Percentiles rank a stretch among this genome's conserved stretches.
These are phyloP conservation scores for Mycena rebaudengoi DNA, from an alignment of 768 basidiomycete genomes.

Conservation along the genomic window DNA sequence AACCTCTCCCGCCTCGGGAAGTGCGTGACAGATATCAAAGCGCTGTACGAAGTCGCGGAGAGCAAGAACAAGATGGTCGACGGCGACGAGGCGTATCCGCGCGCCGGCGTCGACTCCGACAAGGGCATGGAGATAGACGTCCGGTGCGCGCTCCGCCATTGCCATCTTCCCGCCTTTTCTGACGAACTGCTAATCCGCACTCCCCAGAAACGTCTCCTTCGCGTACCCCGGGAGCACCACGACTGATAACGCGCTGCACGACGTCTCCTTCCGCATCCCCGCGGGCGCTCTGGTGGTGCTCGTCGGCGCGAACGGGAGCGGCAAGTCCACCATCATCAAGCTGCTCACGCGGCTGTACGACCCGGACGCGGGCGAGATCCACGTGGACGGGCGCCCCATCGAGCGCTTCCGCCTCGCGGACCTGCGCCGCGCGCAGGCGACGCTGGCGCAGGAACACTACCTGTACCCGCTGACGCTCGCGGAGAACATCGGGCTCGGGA, in stretches of 20 bases:
- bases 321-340: constrained; percentile 44
- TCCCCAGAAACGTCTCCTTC: constrained; percentile 46
- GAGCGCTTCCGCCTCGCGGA: constrained; percentile 35
- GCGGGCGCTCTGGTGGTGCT: constrained; percentile 42
- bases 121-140: constrained; percentile 29
- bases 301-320: constrained; percentile 46
- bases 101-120: constrained; percentile 9
- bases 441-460: constrained; percentile 46
- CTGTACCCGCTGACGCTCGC: constrained; percentile 43
- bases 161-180: no score
- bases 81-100: constrained; percentile 34
- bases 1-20: constrained; percentile 16
- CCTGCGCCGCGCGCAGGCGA: constrained; percentile 40
- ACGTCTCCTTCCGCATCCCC: constrained; percentile 38
- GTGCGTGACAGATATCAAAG: constrained; percentile 29
- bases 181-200: not conserved
- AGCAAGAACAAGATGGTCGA: constrained; percentile 35
- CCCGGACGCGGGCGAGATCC: constrained; percentile 36
- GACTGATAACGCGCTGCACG: constrained; percentile 22
- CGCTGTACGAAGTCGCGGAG: constrained; percentile 31
- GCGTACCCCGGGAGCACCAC: constrained; percentile 36
- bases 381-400: constrained; percentile 43
- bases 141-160: constrained; percentile 1
- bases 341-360: constrained; percentile 43
- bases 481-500: constrained; percentile 51